Conservation (phyloP, 1,284 basidiomycete genomes). For the Ceratobasidium sp. region DNA sequence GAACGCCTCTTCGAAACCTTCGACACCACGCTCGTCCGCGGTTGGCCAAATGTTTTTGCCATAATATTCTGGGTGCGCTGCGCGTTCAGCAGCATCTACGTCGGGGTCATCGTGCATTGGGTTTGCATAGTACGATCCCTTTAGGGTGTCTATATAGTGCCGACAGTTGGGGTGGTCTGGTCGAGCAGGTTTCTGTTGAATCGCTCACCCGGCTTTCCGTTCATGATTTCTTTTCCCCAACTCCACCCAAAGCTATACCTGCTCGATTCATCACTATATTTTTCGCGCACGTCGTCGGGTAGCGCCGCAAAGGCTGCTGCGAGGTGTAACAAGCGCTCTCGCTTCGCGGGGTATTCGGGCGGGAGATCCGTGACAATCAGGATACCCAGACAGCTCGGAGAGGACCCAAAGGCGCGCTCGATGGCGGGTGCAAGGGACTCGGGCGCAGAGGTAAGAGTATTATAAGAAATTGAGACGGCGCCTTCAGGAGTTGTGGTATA, state of each 20-base stretch:
- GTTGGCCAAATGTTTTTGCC: constrained; percentile 82
- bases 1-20: constrained; percentile 84
- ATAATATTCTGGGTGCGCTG: constrained; percentile 78
- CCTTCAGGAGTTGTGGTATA: constrained; percentile 54
- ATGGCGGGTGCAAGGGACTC: constrained; percentile 61
- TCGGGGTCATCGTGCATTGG: constrained; percentile 70
- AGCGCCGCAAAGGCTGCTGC: constrained; percentile 77
- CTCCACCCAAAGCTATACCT: constrained; percentile 91
- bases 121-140: constrained; percentile 93
- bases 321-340: constrained; percentile 73
- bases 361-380: constrained; percentile 84
- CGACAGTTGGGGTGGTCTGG: too few relatives aligned
- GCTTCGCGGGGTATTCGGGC: constrained; percentile 62
- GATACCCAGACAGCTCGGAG: constrained; percentile 76
- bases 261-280: constrained; percentile 70
- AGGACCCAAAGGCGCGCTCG: constrained; percentile 82
- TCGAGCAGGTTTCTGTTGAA: too few relatives aligned
- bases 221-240: constrained; percentile 96
- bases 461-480: constrained; percentile 74
- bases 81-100: constrained; percentile 61
- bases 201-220: constrained; percentile 75
- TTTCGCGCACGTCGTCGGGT: constrained; percentile 67
- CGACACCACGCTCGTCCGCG: constrained; percentile 62
- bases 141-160: constrained; percentile 67
- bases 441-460: constrained; percentile 65